These are phyloP conservation scores for Cordyceps militaris DNA, from an alignment of 2,329 filamentous ascomycete genomes.

Conservation along the genomic window DNA sequence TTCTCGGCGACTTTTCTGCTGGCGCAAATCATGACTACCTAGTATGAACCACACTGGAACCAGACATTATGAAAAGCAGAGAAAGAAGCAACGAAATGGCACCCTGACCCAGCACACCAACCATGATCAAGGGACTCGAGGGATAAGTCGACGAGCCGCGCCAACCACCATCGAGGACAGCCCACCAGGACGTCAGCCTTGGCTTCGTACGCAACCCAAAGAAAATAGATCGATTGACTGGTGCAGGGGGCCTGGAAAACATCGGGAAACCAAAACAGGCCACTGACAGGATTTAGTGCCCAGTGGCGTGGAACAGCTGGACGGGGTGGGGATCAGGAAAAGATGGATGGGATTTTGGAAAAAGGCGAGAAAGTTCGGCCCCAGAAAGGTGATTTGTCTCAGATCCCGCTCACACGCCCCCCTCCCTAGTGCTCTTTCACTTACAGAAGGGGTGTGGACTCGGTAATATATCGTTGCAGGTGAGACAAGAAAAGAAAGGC, in stretches of 20 bases:
- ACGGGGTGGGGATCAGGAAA: not conserved
- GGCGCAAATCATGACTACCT: too few relatives aligned
- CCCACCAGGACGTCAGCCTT: too few relatives aligned
- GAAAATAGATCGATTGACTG: not conserved
- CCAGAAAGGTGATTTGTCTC: constrained; percentile 1
- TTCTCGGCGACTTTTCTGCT: not conserved
- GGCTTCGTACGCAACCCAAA: too few relatives aligned
- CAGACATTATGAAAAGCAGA: not conserved
- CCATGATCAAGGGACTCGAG: too few relatives aligned
- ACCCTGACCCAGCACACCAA: too few relatives aligned
- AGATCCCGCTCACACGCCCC: not conserved
- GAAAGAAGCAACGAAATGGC: too few relatives aligned
- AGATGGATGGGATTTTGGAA: not conserved
- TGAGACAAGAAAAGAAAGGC: not conserved
- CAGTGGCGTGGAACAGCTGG: not conserved
- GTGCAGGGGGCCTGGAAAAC: not conserved
- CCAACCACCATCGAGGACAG: too few relatives aligned
- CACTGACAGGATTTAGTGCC: not conserved
- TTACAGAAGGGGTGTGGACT: not conserved
- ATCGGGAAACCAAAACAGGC: not conserved
- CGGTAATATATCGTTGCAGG: not conserved
- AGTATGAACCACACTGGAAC: too few relatives aligned
- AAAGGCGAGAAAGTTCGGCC: not conserved
- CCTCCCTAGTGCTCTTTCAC: not conserved
- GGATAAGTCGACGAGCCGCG: too few relatives aligned